Percentiles rank a stretch among this genome's conserved stretches.
These are phyloP conservation scores for Zelopaecilomyces penicillatus DNA, from an alignment of 2,329 filamentous ascomycete genomes.

Conservation along the genomic window DNA sequence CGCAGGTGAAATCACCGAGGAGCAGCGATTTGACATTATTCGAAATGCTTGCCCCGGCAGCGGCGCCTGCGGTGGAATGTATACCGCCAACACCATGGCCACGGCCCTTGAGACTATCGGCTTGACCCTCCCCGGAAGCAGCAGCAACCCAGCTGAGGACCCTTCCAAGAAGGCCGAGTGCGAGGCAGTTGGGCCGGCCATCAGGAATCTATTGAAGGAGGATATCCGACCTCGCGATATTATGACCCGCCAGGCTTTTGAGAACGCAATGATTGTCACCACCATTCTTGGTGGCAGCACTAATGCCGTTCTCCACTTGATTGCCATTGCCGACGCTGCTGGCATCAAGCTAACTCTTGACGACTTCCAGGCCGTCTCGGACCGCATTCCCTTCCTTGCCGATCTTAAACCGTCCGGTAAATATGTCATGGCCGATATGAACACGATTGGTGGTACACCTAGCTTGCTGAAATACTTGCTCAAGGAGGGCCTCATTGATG, in stretches of 20 bases:
- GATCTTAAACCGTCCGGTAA: conserved; percentile 81
- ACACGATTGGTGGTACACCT: conserved; percentile 80
- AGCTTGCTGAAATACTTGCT: conserved; percentile 82
- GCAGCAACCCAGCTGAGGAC: conserved; percentile 69
- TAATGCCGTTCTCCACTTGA: conserved; percentile 76
- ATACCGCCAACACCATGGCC: conserved; percentile 90
- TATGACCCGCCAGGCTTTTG: conserved; percentile 70
- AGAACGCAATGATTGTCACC: conserved; percentile 77
- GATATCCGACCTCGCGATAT: conserved; percentile 73
- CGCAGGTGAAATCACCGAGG: conserved; percentile 81
- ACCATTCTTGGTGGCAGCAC: conserved; percentile 79
- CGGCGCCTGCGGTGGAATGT: conserved; percentile 79
- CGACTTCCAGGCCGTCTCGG: conserved; percentile 76
- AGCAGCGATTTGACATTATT: conserved; percentile 90
- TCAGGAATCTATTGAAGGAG: conserved; percentile 65
- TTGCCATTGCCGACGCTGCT: conserved; percentile 74
- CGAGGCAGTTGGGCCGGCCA: conserved; percentile 60
- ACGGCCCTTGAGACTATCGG: conserved; percentile 87
- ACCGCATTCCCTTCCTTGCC: conserved; percentile 70
- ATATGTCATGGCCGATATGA: conserved; percentile 77
- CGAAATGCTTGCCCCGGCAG: conserved; percentile 64
- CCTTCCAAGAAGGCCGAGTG: conserved; percentile 66
- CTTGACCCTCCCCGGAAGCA: conserved; percentile 75
- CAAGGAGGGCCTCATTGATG: conserved; percentile 73
- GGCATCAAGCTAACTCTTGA: conserved; percentile 77